phyloP scores from a whole-genome alignment of 345 rosid genomes.

The Acer yangbiense region DNA sequence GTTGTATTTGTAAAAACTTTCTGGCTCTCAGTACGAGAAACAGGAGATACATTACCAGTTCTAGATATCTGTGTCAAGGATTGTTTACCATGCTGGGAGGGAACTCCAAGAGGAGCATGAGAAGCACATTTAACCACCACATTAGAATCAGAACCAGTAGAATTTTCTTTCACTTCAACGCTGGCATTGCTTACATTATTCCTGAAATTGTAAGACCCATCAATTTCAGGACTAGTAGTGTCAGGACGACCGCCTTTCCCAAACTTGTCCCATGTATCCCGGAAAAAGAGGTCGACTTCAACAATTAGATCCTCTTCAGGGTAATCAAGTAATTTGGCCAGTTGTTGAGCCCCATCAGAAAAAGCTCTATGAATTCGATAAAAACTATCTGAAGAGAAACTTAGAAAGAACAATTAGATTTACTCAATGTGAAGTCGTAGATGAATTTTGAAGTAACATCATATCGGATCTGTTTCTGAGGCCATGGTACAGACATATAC shows the following conservation, averaged over 20 bases:
- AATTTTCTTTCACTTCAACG: not conserved
- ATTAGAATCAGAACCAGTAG: not conserved
- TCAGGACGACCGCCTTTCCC: conserved; percentile 28
- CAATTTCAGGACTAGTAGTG: conserved; percentile 6
- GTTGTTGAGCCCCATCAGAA: conserved; percentile 57
- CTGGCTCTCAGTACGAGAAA: not conserved
- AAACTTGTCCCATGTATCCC: conserved; percentile 29
- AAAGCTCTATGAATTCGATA: conserved; percentile 64
- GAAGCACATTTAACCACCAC: not conserved
- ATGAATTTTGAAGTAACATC: not conserved
- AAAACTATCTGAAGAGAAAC: conserved; percentile 47
- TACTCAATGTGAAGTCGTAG: not conserved
- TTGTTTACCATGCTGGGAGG: conserved; percentile 15
- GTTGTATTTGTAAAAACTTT: not conserved
- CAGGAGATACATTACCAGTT: conserved; percentile 9
- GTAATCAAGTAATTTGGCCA: conserved; percentile 32
- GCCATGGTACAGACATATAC: not conserved
- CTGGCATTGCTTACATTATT: not conserved
- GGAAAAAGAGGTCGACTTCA: conserved; percentile 34
- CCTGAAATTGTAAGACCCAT: conserved; percentile 9
- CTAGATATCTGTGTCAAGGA: conserved; percentile 2
- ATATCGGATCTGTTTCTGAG: not conserved
- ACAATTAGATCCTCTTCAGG: conserved; percentile 21
- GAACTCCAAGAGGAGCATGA: not conserved
- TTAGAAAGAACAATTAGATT: conserved; percentile 13